phyloP scores from a whole-genome alignment of 768 basidiomycete species.

The Collybia sordida region DNA sequence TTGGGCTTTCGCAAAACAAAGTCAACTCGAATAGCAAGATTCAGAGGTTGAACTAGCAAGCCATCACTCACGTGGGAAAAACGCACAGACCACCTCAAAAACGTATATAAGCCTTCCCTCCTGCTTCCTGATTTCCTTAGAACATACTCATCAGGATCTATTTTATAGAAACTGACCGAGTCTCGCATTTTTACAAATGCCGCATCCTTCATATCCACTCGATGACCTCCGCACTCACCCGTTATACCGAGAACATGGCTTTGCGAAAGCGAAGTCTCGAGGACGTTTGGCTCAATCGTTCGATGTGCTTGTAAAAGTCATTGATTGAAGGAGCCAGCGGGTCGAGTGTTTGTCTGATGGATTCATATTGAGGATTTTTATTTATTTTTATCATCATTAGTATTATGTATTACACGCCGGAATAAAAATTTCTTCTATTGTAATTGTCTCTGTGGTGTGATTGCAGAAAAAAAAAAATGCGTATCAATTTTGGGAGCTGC shows the following conservation, averaged over 20 bases:
- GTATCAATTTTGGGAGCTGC: too few species aligned
- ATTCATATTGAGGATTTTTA: slow-evolving; percentile 16
- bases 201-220: slow-evolving; percentile 48
- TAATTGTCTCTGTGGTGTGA: too few species aligned
- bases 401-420: too few species aligned
- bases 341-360: slow-evolving; percentile 53
- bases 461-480: too few species aligned
- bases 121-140: slow-evolving; percentile 33
- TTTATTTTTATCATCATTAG: neutral
- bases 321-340: slow-evolving; percentile 33
- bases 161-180: slow-evolving; percentile 70
- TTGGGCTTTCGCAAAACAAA: too few species aligned
- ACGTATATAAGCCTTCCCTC: slow-evolving; percentile 28
- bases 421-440: too few species aligned
- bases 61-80: neutral
- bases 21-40: too few species aligned
- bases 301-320: slow-evolving; percentile 15
- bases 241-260: slow-evolving; percentile 58
- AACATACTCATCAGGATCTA: slow-evolving; percentile 75
- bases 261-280: slow-evolving; percentile 37
- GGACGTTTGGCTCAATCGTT: slow-evolving; percentile 46
- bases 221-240: slow-evolving; percentile 56
- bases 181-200: slow-evolving; percentile 70
- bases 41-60: too few species aligned
- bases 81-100: slow-evolving; percentile 33